Evolutionary conservation across 768 basidiomycete genomes (phyloP).

Genomic region (Termitomyces sp.): DNA sequence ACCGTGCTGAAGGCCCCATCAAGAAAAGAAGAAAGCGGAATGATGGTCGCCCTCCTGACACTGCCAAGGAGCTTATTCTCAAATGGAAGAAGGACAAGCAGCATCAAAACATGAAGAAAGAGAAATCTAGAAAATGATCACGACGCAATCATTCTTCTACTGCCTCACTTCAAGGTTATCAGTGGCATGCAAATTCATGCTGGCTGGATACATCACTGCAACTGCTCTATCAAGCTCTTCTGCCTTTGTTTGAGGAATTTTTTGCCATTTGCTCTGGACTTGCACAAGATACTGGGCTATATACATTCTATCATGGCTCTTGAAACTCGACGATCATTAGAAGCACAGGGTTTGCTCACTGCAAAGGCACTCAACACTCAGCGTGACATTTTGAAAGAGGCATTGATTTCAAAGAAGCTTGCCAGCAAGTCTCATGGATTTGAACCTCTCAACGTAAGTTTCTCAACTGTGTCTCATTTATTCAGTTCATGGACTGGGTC

Average conservation of each 20-base stretch:
- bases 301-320: neutral
- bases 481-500: too few relatives aligned
- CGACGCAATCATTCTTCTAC: too few relatives aligned
- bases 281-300: neutral
- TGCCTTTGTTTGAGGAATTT: neutral
- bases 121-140: too few relatives aligned
- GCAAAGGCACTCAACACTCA: neutral
- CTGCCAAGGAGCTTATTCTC: neutral
- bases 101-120: too few relatives aligned
- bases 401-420: neutral
- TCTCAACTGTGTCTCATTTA: neutral
- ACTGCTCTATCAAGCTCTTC: neutral
- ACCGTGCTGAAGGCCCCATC: too few relatives aligned
- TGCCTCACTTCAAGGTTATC: neutral
- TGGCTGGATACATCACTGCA: slow-evolving; percentile 6
- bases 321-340: neutral
- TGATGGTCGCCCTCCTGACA: too few relatives aligned
- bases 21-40: too few relatives aligned
- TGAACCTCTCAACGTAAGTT: slow-evolving; percentile 4
- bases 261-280: neutral
- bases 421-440: neutral
- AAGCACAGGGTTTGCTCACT: neutral
- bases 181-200: too few relatives aligned
- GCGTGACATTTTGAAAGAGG: neutral
- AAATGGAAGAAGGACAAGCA: too few relatives aligned